Evolutionary conservation across 371 early-diverging fungal genomes (phyloP).

Genomic region (Coemansia sp.): DNA sequence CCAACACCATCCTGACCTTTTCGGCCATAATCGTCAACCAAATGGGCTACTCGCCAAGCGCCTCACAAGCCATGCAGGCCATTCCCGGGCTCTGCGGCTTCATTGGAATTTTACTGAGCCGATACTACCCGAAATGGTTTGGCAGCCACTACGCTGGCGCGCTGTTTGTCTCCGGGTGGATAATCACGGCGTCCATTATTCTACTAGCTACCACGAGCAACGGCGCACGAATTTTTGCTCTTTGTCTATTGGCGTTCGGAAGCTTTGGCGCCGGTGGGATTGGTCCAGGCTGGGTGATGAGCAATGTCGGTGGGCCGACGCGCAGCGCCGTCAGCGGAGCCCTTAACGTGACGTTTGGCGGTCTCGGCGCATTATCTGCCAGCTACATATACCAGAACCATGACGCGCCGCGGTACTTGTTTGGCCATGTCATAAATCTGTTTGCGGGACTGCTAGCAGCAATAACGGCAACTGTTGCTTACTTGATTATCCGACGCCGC

Average conservation of each 20-base stretch:
- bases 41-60: too few relatives aligned
- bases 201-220: constrained; percentile 39
- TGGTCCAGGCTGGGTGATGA: constrained; percentile 45
- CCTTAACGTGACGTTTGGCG: constrained; percentile 56
- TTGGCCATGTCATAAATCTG: constrained; percentile 45
- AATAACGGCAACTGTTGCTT: constrained; percentile 18
- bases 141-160: constrained; percentile 35
- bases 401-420: constrained; percentile 60
- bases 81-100: too few relatives aligned
- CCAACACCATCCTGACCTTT: too few relatives aligned
- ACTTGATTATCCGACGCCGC: constrained; percentile 18
- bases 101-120: too few relatives aligned
- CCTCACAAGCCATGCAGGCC: too few relatives aligned
- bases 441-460: constrained; percentile 24
- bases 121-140: constrained; percentile 17
- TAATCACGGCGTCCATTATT: constrained; percentile 26
- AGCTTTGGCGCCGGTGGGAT: constrained; percentile 37
- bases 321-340: constrained; percentile 40
- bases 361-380: constrained; percentile 63
- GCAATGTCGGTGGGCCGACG: constrained; percentile 47
- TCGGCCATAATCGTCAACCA: too few relatives aligned
- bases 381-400: constrained; percentile 62
- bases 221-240: constrained; percentile 42
- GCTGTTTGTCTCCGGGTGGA: constrained; percentile 32
- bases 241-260: constrained; percentile 41